Conservation (phyloP, 1,139 yeast species). For the Taiozyma sp. region DNA sequence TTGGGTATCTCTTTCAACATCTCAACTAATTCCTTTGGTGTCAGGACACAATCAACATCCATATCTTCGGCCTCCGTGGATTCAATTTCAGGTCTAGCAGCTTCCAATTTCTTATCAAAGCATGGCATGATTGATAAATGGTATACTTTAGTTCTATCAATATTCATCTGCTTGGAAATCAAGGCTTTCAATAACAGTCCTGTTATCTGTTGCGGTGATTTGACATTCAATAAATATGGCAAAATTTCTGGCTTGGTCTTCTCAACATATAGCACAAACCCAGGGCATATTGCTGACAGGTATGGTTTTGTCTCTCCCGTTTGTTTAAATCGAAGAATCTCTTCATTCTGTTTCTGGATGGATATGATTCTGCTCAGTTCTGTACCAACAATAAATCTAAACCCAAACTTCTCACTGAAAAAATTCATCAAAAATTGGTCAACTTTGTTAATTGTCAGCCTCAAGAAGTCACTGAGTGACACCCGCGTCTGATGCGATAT, state of each 20-base stretch:
- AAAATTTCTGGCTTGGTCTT: conserved; percentile 87
- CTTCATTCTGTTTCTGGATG: conserved; percentile 52
- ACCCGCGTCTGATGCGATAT: conserved; percentile 84
- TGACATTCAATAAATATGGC: conserved; percentile 55
- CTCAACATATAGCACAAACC: conserved; percentile 94
- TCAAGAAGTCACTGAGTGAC: conserved; percentile 69
- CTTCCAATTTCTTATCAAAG: conserved; percentile 92
- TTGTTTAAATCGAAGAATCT: conserved; percentile 28
- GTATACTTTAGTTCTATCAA: conserved; percentile 43
- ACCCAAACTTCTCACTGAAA: conserved; percentile 58
- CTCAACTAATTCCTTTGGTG: conserved; percentile 81
- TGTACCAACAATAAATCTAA: conserved; percentile 74
- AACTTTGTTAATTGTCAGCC: conserved; percentile 43
- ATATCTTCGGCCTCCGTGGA: conserved; percentile 35
- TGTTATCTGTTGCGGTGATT: conserved; percentile 92
- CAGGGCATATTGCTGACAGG: conserved; percentile 79
- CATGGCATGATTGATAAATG: conserved; percentile 94
- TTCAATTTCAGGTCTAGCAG: conserved; percentile 71
- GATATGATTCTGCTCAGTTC: conserved; percentile 75
- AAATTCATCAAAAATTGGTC: conserved; percentile 59
- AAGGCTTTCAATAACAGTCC: conserved; percentile 69
- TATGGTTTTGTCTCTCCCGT: conserved; percentile 22
- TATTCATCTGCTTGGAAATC: conserved; percentile 36
- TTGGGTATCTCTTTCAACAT: conserved; percentile 48
- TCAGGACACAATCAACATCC: conserved; percentile 92